Evolutionary conservation across 2,329 filamentous ascomycete species (phyloP).

Genomic region (Colletotrichum viniferum): DNA sequence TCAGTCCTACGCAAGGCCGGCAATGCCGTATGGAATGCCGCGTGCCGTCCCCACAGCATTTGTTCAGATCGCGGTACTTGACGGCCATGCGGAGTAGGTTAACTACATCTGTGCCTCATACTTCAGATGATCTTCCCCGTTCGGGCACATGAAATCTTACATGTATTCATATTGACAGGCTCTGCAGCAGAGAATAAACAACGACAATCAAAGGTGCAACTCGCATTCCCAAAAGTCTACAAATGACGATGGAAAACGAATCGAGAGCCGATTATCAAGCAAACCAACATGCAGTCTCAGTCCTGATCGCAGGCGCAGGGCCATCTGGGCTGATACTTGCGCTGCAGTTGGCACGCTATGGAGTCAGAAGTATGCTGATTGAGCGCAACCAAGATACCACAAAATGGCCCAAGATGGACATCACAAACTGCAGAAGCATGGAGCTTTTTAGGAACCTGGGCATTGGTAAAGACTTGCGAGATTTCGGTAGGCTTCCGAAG

Average conservation of each 20-base stretch:
- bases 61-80: neutral
- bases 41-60: neutral
- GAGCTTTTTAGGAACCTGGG: neutral
- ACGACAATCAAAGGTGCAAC: neutral
- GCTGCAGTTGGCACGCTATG: conserved; percentile 55
- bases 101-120: neutral
- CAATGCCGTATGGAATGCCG: neutral
- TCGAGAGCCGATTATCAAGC: neutral
- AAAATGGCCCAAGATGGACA: neutral
- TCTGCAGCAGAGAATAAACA: neutral
- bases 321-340: conserved; percentile 52
- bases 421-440: neutral
- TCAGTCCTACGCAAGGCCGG: neutral
- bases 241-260: neutral
- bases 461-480: neutral
- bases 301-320: conserved; percentile 52
- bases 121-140: neutral
- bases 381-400: neutral
- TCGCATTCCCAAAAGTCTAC: neutral
- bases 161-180: neutral
- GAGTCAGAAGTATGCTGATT: conserved; percentile 38
- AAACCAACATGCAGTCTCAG: neutral
- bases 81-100: neutral
- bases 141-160: neutral
- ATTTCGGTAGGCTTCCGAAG: neutral